Base-by-base conservation (phyloP, 2,329 filamentous ascomycete genomes). In the Xylariaceae sp. region DNA sequence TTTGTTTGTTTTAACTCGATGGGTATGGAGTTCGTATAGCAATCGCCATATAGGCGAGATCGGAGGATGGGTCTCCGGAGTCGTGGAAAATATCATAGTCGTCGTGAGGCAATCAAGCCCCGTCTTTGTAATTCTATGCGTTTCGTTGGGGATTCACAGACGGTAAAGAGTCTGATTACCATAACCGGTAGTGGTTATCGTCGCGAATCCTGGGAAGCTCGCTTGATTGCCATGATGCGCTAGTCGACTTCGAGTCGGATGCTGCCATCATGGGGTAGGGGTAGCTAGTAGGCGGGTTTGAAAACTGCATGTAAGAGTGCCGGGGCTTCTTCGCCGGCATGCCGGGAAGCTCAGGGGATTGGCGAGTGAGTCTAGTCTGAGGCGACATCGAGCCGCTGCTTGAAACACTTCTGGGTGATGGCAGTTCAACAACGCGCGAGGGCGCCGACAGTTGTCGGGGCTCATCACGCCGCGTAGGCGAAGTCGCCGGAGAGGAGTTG, bases 401-500 rank as follows among this genome's bases (percentile, higher is more conserved):
- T 8, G 78, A 77, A 56, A 76, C 74, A 64, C 76, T 80, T 52
- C 74, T 71, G 1, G 76, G 74, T 34, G 73, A 70, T 5, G 71
- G 71, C 7, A 73, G 65, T 10, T 80, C 80, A 39, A 64, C 65
- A 11, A 72, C 65, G 39, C 74, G 68, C 34, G 72, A 65, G 35
- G 70, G 68, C 13, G 66, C 51, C 8, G 64, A 71, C 7, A 74
- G 58, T 47, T 76, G 76, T 50, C 76, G 73, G 9, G 73, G 56
- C 15, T 78, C 75, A 44, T 82, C 80, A 37, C 78, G 73, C 64
- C 84, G 80, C 65, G 78, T 75, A 2, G 80, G 75, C 2, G 81
- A 78, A 17, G 81, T 77, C 2, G 80, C 78, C 1, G 82, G 82
- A 3, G 82, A 83, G 2, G 78, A 79, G 63, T 82, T 84, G 65